Percentiles rank a stretch among this genome's conserved stretches.
phyloP scores from a whole-genome alignment of 768 basidiomycete species.

The Trametes elegans region DNA sequence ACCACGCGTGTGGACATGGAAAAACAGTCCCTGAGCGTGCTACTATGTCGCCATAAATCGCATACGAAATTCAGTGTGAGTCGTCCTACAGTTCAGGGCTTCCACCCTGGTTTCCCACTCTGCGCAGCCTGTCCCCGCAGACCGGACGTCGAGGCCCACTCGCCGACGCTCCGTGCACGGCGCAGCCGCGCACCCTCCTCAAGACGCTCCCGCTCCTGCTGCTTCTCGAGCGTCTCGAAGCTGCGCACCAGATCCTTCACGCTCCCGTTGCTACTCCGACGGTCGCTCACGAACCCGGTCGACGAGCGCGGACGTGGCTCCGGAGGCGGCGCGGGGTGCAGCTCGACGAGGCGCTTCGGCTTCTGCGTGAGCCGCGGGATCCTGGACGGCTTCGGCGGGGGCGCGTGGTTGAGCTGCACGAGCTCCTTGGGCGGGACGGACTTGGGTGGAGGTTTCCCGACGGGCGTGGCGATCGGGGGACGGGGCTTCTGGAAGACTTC shows the following conservation, averaged over 20 bases:
- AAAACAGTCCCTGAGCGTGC: not conserved
- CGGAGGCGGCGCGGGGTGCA: conserved; percentile 45
- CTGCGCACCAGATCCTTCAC: conserved; percentile 69
- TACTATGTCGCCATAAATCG: conserved; percentile 11
- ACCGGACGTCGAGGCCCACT: conserved; percentile 26
- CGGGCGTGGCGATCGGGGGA: conserved; percentile 59
- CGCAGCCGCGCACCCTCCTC: conserved; percentile 25
- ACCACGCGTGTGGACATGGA: conserved; percentile 1
- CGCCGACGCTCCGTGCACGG: conserved; percentile 37
- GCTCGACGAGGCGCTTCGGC: conserved; percentile 50
- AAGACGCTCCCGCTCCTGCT: conserved; percentile 26
- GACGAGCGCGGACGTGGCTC: conserved; percentile 25
- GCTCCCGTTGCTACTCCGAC: conserved; percentile 65
- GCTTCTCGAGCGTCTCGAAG: conserved; percentile 51
- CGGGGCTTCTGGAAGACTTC: conserved; percentile 49
- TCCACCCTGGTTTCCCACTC: conserved; percentile 23
- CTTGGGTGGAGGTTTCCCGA: conserved; percentile 45
- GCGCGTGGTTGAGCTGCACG: conserved; percentile 58
- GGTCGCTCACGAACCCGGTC: conserved; percentile 29
- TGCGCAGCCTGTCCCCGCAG: conserved; percentile 5
- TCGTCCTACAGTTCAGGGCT: conserved; percentile 13
- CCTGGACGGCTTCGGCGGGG: conserved; percentile 36
- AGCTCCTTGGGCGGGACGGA: conserved; percentile 59
- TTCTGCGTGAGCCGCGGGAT: conserved; percentile 40
- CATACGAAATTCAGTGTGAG: not conserved